phyloP scores from a whole-genome alignment of 139 green algal species.

The Protoeuglena noctilucae region DNA sequence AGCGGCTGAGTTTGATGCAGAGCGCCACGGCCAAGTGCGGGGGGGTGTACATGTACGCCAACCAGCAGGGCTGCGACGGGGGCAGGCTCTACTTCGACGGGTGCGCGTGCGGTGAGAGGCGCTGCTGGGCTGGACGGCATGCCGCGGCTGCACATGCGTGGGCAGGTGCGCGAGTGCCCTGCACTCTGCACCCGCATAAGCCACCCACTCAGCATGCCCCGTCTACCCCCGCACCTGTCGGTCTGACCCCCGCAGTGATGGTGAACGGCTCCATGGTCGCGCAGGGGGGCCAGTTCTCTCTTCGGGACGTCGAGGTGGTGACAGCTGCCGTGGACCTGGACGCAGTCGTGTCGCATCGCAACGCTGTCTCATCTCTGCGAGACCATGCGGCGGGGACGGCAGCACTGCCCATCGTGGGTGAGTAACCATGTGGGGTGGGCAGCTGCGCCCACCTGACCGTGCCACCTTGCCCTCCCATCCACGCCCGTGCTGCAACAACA shows the following conservation, averaged over 20 bases:
- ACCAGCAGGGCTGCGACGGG: constrained; percentile 92
- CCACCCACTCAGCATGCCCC: too few relatives aligned
- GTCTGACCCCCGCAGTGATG: constrained; percentile 51
- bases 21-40: constrained; percentile 68
- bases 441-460: too few relatives aligned
- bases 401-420: background rate
- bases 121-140: too few relatives aligned
- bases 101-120: constrained; percentile 23
- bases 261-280: constrained; percentile 79
- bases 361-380: constrained; percentile 27
- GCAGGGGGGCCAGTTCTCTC: constrained; percentile 47
- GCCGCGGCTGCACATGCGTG: too few relatives aligned
- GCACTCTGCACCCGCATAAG: too few relatives aligned
- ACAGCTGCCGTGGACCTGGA: constrained; percentile 81
- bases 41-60: constrained; percentile 94
- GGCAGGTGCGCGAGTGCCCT: too few relatives aligned
- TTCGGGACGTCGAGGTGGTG: constrained; percentile 69
- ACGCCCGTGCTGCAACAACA: too few relatives aligned
- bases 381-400: constrained; percentile 41
- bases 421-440: too few relatives aligned
- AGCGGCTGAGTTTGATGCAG: constrained; percentile 70
- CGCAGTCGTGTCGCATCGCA: constrained; percentile 55
- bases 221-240: too few relatives aligned
- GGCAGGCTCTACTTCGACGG: constrained; percentile 88
- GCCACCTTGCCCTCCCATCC: too few relatives aligned